A percentile compares a stretch with the other conserved stretches of the same genome.
These are phyloP conservation scores for Rhizopus sp. DNA, from an alignment of 371 early-diverging fungal genomes.

Conservation along the genomic window DNA sequence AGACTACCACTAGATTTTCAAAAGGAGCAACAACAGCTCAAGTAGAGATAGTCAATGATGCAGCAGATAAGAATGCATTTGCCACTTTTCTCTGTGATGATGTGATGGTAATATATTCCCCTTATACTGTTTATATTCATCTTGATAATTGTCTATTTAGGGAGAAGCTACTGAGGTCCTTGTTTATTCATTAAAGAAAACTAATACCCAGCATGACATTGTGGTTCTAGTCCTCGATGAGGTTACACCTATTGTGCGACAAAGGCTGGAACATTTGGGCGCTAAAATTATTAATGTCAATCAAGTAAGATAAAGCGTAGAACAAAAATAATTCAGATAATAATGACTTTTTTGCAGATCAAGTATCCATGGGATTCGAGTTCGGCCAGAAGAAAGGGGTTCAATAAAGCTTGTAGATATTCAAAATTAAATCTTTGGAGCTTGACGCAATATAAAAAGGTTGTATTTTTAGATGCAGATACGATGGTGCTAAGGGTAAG, in stretches of 20 bases:
- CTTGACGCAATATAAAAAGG: constrained; percentile 36
- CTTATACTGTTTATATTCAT: neutral
- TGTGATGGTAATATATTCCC: constrained; percentile 28
- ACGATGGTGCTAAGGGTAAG: constrained; percentile 36
- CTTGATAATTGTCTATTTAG: constrained; percentile 9
- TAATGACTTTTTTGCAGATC: constrained; percentile 11
- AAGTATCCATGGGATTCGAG: constrained; percentile 38
- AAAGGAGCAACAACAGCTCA: neutral
- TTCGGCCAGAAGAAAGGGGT: constrained; percentile 29
- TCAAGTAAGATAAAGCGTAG: constrained; percentile 21
- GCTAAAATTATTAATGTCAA: constrained; percentile 32
- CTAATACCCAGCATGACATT: constrained; percentile 31
- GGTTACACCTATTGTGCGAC: constrained; percentile 21
- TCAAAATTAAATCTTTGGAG: constrained; percentile 41
- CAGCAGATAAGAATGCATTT: constrained; percentile 19
- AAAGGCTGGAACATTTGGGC: constrained; percentile 26
- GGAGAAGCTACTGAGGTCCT: constrained; percentile 33
- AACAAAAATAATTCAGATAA: neutral
- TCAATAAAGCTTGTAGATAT: constrained; percentile 43
- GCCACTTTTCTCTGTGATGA: constrained; percentile 43
- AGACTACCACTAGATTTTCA: neutral
- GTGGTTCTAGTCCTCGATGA: constrained; percentile 33
- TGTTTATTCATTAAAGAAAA: constrained; percentile 30
- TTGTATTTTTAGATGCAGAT: constrained; percentile 42
- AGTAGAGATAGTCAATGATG: neutral